Conservation (phyloP, 163 green algal genomes). For the Volvox carteri region DNA sequence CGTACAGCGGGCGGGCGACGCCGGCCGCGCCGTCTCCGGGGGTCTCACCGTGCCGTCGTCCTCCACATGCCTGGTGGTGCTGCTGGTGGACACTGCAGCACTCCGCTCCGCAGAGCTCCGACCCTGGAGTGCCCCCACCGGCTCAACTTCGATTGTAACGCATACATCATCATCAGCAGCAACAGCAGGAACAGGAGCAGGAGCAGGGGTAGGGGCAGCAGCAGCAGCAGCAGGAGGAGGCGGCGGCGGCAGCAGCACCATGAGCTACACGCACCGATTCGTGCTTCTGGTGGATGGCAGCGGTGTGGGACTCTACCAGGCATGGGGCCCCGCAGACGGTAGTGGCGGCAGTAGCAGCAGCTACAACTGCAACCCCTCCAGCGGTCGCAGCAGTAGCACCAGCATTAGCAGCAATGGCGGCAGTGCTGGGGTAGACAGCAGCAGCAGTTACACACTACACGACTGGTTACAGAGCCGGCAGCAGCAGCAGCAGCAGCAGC, state of each 20-base stretch:
- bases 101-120: neutral
- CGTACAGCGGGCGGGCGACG: neutral
- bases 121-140: neutral
- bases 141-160: no score
- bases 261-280: conserved; percentile 11
- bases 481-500: no score
- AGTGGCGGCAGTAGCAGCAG: neutral
- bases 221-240: no score
- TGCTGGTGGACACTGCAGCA: neutral
- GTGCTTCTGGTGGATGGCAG: neutral
- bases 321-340: neutral
- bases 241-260: no score
- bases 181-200: neutral
- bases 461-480: neutral
- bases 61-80: neutral
- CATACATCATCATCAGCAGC: no score
- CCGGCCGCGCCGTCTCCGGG: neutral
- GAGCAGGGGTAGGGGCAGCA: neutral
- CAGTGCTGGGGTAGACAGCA: neutral
- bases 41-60: neutral
- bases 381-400: neutral
- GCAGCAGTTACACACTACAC: neutral
- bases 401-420: neutral
- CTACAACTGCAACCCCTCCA: neutral
- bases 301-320: conserved; percentile 1